These are phyloP conservation scores for Fusarium lyarnte DNA, from an alignment of 2,329 filamentous ascomycete species.

Conservation along the genomic window DNA sequence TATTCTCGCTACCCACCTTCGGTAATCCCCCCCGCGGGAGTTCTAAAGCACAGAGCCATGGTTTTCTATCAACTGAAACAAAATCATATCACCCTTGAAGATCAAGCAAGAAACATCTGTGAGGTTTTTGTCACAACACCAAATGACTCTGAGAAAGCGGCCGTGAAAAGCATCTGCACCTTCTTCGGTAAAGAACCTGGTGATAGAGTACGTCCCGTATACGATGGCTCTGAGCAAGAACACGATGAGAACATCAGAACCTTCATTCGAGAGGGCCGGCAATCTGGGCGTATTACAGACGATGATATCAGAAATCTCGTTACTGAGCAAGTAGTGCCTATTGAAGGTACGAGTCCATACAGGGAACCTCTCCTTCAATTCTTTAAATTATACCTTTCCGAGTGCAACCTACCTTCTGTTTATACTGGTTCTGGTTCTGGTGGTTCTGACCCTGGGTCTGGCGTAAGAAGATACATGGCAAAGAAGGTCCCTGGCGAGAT, in stretches of 20 bases:
- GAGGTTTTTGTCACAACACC: background rate
- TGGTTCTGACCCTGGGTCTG: background rate
- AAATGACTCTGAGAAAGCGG: background rate
- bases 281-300: background rate
- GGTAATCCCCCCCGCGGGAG: background rate
- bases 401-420: background rate
- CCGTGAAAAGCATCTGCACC: rapidly evolving
- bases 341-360: too few species aligned
- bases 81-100: background rate
- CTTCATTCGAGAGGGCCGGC: background rate
- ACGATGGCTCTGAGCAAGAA: background rate
- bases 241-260: background rate
- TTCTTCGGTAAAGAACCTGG: background rate
- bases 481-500: too few species aligned
- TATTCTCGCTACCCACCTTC: background rate
- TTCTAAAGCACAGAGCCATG: background rate
- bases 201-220: too few species aligned
- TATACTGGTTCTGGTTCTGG: background rate
- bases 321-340: background rate
- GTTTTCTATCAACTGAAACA: background rate
- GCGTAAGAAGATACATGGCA: too few species aligned
- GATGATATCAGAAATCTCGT: background rate
- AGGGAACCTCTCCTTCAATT: too few species aligned
- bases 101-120: background rate
- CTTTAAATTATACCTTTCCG: background rate